Percentiles rank a stretch among this genome's conserved stretches.
Conservation (phyloP, 768 basidiomycete species). For the Mycena kentingensis region DNA sequence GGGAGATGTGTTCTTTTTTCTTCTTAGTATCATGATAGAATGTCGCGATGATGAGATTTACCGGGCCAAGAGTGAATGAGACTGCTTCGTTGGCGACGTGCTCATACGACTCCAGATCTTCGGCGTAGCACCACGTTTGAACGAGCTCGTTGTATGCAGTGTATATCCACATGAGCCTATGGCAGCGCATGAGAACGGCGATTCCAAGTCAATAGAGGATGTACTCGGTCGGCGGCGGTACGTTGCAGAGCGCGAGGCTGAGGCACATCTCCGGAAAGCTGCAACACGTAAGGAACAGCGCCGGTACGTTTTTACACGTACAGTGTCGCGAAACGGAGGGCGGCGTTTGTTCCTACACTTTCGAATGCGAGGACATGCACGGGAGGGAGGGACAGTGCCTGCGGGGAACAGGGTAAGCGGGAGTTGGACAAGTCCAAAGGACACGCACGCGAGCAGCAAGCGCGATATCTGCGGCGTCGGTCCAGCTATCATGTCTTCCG, state of each 20-base stretch:
- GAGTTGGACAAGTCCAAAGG: not conserved
- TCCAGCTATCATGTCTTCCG: constrained; percentile 70
- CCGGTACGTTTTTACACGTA: constrained; percentile 37
- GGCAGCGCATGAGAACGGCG: constrained; percentile 4
- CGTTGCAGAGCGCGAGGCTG: constrained; percentile 68
- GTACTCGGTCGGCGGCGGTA: constrained; percentile 69
- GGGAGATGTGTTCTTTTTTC: constrained; percentile 47
- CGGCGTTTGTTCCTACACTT: constrained; percentile 54
- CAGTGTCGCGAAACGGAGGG: constrained; percentile 66
- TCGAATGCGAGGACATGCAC: constrained; percentile 76
- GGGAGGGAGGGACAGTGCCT: constrained; percentile 67
- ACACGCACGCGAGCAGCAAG: constrained; percentile 58
- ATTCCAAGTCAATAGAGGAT: constrained; percentile 26
- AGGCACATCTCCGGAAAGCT: constrained; percentile 75
- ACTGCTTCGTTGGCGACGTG: constrained; percentile 63
- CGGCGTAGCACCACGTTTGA: constrained; percentile 63
- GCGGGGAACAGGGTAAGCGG: not conserved
- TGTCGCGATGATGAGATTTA: constrained; percentile 33
- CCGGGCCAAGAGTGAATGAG: constrained; percentile 56
- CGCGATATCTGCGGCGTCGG: constrained; percentile 77
- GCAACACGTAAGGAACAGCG: not conserved
- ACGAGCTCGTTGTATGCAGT: constrained; percentile 65
- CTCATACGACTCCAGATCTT: constrained; percentile 68
- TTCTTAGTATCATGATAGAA: constrained; percentile 1
- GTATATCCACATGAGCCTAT: constrained; percentile 60